Evolutionary conservation across 23 red algal genomes (phyloP).

Genomic region (Porphyridium purpureum): DNA sequence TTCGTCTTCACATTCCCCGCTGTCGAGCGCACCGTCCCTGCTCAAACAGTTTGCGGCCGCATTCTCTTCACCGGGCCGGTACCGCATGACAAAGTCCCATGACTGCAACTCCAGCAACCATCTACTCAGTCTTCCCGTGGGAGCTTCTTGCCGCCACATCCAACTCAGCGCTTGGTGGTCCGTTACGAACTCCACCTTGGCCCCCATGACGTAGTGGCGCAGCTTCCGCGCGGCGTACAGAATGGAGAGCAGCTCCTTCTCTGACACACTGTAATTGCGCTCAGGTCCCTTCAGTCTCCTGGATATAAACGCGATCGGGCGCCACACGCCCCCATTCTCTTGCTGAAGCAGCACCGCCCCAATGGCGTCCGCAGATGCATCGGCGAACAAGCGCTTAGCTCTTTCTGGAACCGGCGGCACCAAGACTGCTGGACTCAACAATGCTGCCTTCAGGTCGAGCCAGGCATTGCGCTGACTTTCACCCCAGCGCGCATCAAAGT

Average conservation of each 20-base stretch:
- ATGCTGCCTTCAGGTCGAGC: neutral
- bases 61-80: too few species aligned
- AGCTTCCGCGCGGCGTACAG: neutral
- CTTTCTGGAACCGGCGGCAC: neutral
- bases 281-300: neutral
- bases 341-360: too few species aligned
- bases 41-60: too few species aligned
- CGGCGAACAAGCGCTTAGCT: too few species aligned
- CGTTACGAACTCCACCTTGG: neutral
- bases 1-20: too few species aligned
- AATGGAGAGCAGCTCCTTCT: conserved; percentile 15
- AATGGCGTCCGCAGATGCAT: too few species aligned
- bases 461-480: conserved; percentile 5
- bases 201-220: neutral
- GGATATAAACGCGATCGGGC: conserved; percentile 11
- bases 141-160: neutral
- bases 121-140: neutral
- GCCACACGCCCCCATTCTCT: too few species aligned
- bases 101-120: neutral
- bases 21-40: too few species aligned
- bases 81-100: too few species aligned
- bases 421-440: conserved; percentile 4
- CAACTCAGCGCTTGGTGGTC: conserved; percentile 3
- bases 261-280: conserved; percentile 1
- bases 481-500: too few species aligned